Conservation (phyloP, 495 filamentous ascomycete species). For the Hyaloscypha hepaticicola region DNA sequence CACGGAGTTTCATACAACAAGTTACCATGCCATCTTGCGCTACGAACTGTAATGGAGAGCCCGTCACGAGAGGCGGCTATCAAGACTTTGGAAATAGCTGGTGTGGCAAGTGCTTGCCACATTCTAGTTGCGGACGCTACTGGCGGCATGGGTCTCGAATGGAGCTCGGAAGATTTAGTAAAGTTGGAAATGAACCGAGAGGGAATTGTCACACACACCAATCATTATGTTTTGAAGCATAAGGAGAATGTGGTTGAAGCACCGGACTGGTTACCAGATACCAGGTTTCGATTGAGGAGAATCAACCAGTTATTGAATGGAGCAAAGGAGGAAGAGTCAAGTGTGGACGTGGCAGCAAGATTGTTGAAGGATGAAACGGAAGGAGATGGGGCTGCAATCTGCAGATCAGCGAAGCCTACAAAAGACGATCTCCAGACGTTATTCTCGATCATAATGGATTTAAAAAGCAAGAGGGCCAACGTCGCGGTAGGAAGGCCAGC, state of each 20-base stretch:
- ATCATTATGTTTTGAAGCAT: conserved; percentile 51
- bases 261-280: conserved; percentile 32
- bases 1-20: conserved; percentile 52
- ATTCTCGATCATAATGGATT: conserved; percentile 51
- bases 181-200: conserved; percentile 46
- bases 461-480: conserved; percentile 37
- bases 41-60: conserved; percentile 59
- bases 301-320: conserved; percentile 19
- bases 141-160: conserved; percentile 56
- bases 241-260: conserved; percentile 30
- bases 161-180: conserved; percentile 53
- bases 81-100: conserved; percentile 44
- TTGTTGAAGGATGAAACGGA: conserved; percentile 23
- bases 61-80: conserved; percentile 52
- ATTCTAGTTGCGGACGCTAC: conserved; percentile 58
- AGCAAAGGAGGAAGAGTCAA: conserved; percentile 12
- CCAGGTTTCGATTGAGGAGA: conserved; percentile 17
- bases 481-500: conserved; percentile 46
- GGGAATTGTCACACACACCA: conserved; percentile 58
- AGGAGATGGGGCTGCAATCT: conserved; percentile 24
- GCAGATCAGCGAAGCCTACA: neutral
- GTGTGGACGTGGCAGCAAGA: conserved; percentile 2
- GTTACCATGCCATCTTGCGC: conserved; percentile 62
- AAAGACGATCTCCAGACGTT: conserved; percentile 35
- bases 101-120: conserved; percentile 61